Percentiles rank a stretch among this genome's conserved stretches.
Conservation (phyloP, 192 early-diverging fungal genomes). For the Gigaspora rosea region DNA sequence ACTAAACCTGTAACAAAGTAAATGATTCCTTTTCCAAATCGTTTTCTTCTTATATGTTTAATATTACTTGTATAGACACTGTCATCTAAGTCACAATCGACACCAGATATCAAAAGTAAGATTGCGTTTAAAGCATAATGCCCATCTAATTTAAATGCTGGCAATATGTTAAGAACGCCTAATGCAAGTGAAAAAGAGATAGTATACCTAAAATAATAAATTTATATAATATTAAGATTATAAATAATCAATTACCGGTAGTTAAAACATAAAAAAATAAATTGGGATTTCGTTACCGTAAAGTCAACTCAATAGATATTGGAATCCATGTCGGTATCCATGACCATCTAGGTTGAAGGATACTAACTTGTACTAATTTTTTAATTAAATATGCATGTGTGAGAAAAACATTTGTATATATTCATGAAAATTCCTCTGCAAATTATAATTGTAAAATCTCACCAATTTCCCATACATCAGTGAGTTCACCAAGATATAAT, state of each 20-base stretch:
- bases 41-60: neutral
- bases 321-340: slow-evolving; percentile 64
- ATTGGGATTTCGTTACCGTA: slow-evolving; percentile 46
- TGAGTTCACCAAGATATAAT: slow-evolving; percentile 65
- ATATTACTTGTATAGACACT: neutral
- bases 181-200: slow-evolving; percentile 70
- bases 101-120: neutral
- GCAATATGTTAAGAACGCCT: slow-evolving; percentile 72
- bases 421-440: slow-evolving; percentile 2
- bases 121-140: slow-evolving; percentile 61
- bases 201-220: slow-evolving; percentile 53
- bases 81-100: neutral
- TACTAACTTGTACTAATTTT: slow-evolving; percentile 65
- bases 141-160: slow-evolving; percentile 71
- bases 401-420: neutral
- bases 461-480: slow-evolving; percentile 73
- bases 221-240: slow-evolving; percentile 30
- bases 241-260: slow-evolving; percentile 14
- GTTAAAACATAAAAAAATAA: neutral
- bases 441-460: slow-evolving; percentile 13
- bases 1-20: slow-evolving; percentile 7
- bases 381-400: neutral
- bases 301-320: slow-evolving; percentile 51
- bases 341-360: slow-evolving; percentile 51
- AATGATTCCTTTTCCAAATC: neutral